These are phyloP conservation scores for Candida awuae DNA, from an alignment of 805 yeast genomes.

Conservation along the genomic window DNA sequence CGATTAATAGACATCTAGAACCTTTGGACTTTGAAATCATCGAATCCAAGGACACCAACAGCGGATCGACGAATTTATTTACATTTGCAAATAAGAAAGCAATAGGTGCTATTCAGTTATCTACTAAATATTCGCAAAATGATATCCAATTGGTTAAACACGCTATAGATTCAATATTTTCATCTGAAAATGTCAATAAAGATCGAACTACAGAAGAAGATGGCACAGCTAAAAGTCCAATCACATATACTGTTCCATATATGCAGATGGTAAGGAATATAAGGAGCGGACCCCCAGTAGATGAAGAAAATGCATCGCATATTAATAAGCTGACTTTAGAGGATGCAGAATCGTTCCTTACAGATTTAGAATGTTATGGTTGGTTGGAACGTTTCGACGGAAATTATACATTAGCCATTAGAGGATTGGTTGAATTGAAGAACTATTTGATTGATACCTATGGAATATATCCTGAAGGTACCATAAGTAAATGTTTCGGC, in stretches of 20 bases:
- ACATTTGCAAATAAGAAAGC: conserved; percentile 35
- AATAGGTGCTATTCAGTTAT: conserved; percentile 31
- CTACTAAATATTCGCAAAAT: conserved; percentile 29
- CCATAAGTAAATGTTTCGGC: conserved; percentile 38
- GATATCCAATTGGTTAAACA: conserved; percentile 42
- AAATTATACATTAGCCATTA: conserved; percentile 32
- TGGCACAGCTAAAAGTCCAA: background rate
- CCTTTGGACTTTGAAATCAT: conserved; percentile 35
- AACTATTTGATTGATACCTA: conserved; percentile 36
- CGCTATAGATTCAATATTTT: conserved; percentile 33
- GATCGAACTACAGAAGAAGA: background rate
- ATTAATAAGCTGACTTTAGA: conserved; percentile 19
- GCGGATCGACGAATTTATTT: conserved; percentile 25
- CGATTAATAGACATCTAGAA: conserved; percentile 26
- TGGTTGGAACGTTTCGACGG: conserved; percentile 39
- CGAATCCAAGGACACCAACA: conserved; percentile 25
- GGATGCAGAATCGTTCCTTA: conserved; percentile 34
- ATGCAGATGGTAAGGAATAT: conserved; percentile 10
- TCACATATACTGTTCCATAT: conserved; percentile 9
- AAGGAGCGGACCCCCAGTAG: conserved; percentile 5
- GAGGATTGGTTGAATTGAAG: conserved; percentile 41
- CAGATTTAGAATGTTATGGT: conserved; percentile 38
- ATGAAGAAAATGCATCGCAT: conserved; percentile 30
- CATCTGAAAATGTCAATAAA: conserved; percentile 12
- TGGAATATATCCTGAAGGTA: conserved; percentile 31